phyloP scores from a whole-genome alignment of 164 flowering plant species.

The Annona cherimola region DNA sequence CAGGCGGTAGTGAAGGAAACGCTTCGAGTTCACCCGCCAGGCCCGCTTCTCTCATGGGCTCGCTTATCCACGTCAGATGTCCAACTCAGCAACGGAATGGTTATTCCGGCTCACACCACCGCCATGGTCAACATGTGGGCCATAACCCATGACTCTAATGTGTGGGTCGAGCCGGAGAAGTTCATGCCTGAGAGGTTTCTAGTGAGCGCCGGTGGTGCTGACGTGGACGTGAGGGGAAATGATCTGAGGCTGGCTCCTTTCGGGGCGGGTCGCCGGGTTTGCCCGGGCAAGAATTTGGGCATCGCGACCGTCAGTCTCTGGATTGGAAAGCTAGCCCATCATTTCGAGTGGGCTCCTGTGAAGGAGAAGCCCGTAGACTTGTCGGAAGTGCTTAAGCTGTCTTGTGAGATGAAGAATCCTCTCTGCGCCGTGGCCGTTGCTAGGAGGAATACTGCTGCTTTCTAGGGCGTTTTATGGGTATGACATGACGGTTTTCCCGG shows the following conservation, averaged over 20 bases:
- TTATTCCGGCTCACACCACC: conserved; percentile 45
- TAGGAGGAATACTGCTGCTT: conserved; percentile 7
- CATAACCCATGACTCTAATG: conserved; percentile 44
- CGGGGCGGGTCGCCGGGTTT: conserved; percentile 56
- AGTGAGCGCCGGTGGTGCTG: conserved; percentile 22
- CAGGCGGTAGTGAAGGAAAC: conserved; percentile 45
- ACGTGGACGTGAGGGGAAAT: conserved; percentile 40
- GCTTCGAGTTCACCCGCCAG: conserved; percentile 50
- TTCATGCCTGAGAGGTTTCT: conserved; percentile 52
- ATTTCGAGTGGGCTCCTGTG: conserved; percentile 34
- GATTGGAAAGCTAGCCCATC: conserved; percentile 45
- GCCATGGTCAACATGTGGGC: conserved; percentile 89
- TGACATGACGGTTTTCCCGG: background rate
- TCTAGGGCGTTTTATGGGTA: background rate
- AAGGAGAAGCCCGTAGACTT: conserved; percentile 27
- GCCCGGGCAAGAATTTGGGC: conserved; percentile 53
- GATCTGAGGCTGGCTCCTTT: conserved; percentile 59
- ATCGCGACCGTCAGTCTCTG: conserved; percentile 40
- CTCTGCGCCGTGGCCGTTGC: conserved; percentile 23
- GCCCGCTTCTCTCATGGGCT: conserved; percentile 54
- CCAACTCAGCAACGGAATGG: conserved; percentile 45
- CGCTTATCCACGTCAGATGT: conserved; percentile 43
- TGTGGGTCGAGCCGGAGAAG: conserved; percentile 38
- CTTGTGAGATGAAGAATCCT: conserved; percentile 52
- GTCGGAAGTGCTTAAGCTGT: conserved; percentile 39